Evolutionary conservation across 2,329 filamentous ascomycete species (phyloP).

Genomic region (Clonostachys byssicola): DNA sequence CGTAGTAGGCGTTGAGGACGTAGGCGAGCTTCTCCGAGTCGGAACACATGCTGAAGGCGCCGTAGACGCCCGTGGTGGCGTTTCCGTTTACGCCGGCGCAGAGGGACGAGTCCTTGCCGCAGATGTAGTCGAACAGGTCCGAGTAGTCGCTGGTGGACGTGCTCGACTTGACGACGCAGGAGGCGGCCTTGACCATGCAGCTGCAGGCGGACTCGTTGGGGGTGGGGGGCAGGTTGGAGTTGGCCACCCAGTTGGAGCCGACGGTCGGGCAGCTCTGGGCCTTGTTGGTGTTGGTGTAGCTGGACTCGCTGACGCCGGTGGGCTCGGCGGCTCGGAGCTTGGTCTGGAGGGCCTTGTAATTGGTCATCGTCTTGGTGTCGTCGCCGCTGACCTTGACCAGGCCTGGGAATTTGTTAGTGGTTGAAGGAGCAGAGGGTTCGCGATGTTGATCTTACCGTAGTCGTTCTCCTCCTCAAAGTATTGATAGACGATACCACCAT

Average conservation of each 20-base stretch:
- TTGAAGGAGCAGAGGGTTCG: too few relatives aligned
- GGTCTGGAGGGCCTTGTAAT: slow-evolving; percentile 70
- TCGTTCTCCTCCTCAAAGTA: slow-evolving; percentile 91
- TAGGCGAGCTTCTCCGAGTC: slow-evolving; percentile 67
- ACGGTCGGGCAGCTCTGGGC: slow-evolving; percentile 60
- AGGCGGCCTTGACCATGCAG: slow-evolving; percentile 77
- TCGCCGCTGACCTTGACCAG: slow-evolving; percentile 60
- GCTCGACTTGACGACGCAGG: slow-evolving; percentile 57
- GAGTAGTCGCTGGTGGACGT: slow-evolving; percentile 57
- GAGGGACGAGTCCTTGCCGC: slow-evolving; percentile 48
- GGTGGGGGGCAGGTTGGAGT: slow-evolving; percentile 69
- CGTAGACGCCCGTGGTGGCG: slow-evolving; percentile 64
- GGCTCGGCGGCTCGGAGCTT: slow-evolving; percentile 67
- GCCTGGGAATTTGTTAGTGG: slow-evolving; percentile 3
- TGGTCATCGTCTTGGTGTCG: slow-evolving; percentile 61
- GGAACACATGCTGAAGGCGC: slow-evolving; percentile 75
- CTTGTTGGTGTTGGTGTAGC: slow-evolving; percentile 55
- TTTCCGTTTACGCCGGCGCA: slow-evolving; percentile 69
- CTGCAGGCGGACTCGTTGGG: slow-evolving; percentile 76
- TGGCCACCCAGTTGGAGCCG: slow-evolving; percentile 58
- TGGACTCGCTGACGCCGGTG: slow-evolving; percentile 56
- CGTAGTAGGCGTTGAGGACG: slow-evolving; percentile 71
- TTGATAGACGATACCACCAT: slow-evolving; percentile 98
- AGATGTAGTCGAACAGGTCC: slow-evolving; percentile 71
- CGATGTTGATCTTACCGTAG: slow-evolving; percentile 50